phyloP scores from a whole-genome alignment of 2,329 filamentous ascomycete species.

The Fusarium burgessii region DNA sequence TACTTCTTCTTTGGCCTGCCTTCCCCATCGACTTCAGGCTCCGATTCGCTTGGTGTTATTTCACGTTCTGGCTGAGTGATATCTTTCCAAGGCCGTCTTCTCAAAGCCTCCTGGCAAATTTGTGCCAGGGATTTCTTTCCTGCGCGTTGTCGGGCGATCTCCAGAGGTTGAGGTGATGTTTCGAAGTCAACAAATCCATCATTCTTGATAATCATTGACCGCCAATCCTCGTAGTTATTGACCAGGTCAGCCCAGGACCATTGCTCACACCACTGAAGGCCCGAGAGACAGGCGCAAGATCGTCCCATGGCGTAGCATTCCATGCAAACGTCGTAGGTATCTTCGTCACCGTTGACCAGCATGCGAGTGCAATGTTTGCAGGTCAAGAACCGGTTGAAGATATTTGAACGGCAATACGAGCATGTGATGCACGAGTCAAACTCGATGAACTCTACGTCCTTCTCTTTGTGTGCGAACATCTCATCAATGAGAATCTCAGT shows the following conservation, averaged over 20 bases:
- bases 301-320: constrained; percentile 98
- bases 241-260: constrained; percentile 86
- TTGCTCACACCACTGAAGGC: constrained; percentile 91
- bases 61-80: constrained; percentile 71
- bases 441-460: constrained; percentile 77
- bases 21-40: constrained; percentile 73
- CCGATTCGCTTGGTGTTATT: constrained; percentile 62
- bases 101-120: constrained; percentile 92
- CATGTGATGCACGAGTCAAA: constrained; percentile 95
- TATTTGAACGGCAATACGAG: constrained; percentile 94
- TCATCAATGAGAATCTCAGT: constrained; percentile 85
- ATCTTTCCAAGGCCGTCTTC: constrained; percentile 83
- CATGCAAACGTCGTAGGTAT: constrained; percentile 97
- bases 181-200: constrained; percentile 75
- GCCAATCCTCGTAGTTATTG: constrained; percentile 85
- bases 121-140: constrained; percentile 87
- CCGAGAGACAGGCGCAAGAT: constrained; percentile 89
- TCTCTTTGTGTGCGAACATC: constrained; percentile 81
- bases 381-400: constrained; percentile 96
- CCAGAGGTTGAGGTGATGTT: constrained; percentile 76
- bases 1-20: constrained; percentile 72
- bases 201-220: constrained; percentile 79
- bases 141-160: constrained; percentile 73
- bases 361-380: constrained; percentile 84
- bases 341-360: constrained; percentile 75